Evolutionary conservation across 2,329 filamentous ascomycete species (phyloP), one percentile per base, ranked within the genome.

Genomic region (Paecilomyces formosus): DNA sequence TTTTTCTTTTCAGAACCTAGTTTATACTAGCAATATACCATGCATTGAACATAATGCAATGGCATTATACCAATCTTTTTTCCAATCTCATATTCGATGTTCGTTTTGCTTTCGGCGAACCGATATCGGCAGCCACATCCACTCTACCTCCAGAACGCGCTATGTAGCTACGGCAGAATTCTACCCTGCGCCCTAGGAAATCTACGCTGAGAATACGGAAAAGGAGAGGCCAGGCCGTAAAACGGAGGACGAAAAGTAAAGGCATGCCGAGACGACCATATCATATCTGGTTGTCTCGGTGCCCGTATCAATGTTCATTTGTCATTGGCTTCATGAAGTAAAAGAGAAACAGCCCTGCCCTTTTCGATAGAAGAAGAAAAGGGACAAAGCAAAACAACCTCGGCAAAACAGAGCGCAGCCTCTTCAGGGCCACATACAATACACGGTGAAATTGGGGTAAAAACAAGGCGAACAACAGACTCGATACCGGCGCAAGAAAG

Each of bases 381-480:
- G 39, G 21, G 45, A 49, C 54, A 45, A 21, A 45, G 39, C 39
- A 45, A 45, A n/a, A 45, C 6, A 24, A 49, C 26, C 18, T 24
- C n/a, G 18, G 22, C 21, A 55, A 45, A 15, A 18, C 39, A 45
- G 39, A 45, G 39, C 22, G 50, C 15, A 52, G 52, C 57, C 57
- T 56, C 33, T 50, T 51, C 51, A 33, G 24, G 55, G 55, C 58
- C 57, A 57, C 54, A 55, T 55, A 55, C 54, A 55, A 28, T 55
- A 55, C 54, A 55, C 54, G 24, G 30, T 18, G 39, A 39, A 9
- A 6, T 6, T 7, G 15, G 35, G 54, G 35, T 26, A 39, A 55
- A 26, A 45, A 26, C 30, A 21, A 21, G 22, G 33, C 49, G 22
- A 45, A 35, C 30, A 31, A 31, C 8, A 12, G 8, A 31, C n/a